Evolutionary conservation across 2,329 filamentous ascomycete genomes (phyloP).

Genomic region (Aspergillus intermedius): DNA sequence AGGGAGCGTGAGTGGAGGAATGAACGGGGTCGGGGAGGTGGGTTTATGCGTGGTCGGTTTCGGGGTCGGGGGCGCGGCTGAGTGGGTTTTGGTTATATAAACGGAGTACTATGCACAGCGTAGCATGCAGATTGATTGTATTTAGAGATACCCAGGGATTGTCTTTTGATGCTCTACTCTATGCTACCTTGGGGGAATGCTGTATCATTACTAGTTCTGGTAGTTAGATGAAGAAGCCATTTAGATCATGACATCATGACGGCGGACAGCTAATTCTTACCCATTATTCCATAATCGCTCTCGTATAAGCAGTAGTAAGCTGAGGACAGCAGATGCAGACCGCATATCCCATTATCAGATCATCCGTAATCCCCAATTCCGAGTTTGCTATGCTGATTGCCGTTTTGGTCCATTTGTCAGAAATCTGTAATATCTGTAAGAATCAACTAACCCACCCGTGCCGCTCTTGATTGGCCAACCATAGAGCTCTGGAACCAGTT

Average conservation of each 20-base stretch:
- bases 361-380: neutral
- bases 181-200: too few species aligned
- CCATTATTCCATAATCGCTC: neutral
- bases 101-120: neutral
- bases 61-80: constrained; percentile 43
- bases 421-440: constrained; percentile 29
- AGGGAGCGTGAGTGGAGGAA: constrained; percentile 48
- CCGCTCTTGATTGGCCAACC: neutral
- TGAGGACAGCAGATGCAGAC: too few species aligned
- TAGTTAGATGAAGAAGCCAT: neutral
- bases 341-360: too few species aligned
- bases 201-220: too few species aligned
- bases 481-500: neutral
- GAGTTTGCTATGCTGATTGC: neutral
- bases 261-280: neutral
- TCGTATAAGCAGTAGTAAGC: too few species aligned
- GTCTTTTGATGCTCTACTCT: too few species aligned
- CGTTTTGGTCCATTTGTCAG: constrained; percentile 24
- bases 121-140: neutral
- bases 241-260: constrained; percentile 6
- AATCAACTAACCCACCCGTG: constrained; percentile 16
- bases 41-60: constrained; percentile 38
- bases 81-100: neutral
- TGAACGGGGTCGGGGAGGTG: constrained; percentile 46
- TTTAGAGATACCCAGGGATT: neutral